Base-by-base conservation (phyloP, 495 filamentous ascomycete genomes). In the Neurospora sp. region DNA sequence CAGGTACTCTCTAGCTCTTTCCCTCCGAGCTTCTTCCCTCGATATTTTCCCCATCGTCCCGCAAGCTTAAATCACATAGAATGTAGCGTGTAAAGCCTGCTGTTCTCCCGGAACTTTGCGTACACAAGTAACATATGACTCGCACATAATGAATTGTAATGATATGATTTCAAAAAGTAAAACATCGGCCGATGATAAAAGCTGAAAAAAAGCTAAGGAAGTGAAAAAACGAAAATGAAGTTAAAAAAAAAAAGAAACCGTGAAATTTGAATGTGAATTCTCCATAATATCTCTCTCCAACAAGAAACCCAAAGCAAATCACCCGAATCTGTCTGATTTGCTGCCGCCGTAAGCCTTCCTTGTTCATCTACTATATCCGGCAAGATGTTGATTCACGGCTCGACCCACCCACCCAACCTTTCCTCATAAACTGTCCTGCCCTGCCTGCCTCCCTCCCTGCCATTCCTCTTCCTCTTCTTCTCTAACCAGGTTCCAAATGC, bases 361-460 rank as follows among this genome's bases (percentile, higher is more conserved):
- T 60, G 11, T 60, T 66, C 27, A 35, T 66, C 27, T 66, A 35
- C 54, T 66, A 66, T 66, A 66, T 66, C 54, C 12, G 54, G 54
- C 54, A 66, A 35, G 14, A 16, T 62, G 11, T 60, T 60, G 49
- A 27, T 60, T 23, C 20, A 60, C 49, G 23, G 49, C 49, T 60
- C 49, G 31, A 60, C n/a, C n/a, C n/a, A 35, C 27, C 54, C 54
- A 31, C 54, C 54, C 54, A 37, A 7, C 54, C 23, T 35, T 66
- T 66, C 69, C n/a, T n/a, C 73, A 70, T 75, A 49, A 70, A 49
- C 42, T 38, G 38, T 37, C 16, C 73, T 69, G 39, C 14, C n/a
- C 37, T 70, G 39, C n/a, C 6, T 40, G 37, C 44, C 35, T 35
- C 42, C 44, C 49, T 66, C 72, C 38, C 35, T 23, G 23, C 8